Base-by-base conservation (phyloP, 768 basidiomycete species). In the Lactifluus pinguis region DNA sequence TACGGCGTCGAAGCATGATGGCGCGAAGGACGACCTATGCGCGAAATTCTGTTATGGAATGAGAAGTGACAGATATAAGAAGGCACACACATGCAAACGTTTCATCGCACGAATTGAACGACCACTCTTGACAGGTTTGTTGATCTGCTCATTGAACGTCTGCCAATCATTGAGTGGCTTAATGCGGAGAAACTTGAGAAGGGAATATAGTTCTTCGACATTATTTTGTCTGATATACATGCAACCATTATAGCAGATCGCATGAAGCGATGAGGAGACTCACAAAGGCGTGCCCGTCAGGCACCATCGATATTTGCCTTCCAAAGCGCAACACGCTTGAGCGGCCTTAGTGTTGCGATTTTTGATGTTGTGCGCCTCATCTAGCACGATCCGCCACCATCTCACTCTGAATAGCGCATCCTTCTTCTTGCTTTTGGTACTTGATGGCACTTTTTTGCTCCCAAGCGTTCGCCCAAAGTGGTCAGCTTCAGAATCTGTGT, bases 341-440 rank as follows among this genome's bases (percentile, higher is more conserved):
- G 91, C 84, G 34, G 81, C 82, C 68, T 92, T 89, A 0, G 87
- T 89, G 39, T 79, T 85, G 53, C 83, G 78, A 68, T 94, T 92
- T 77, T 95, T 95, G 76, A 97, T 95, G 67, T 87, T 90, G 70
- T 97, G 94, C 0, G 94, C 94, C 69, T 97, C 93, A 68, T 97
- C 94, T 90, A 98, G 80, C 30, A 98, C 87, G 51, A 95, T 78
- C 11, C 92, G 79, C 74, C 83, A 87, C 87, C 91, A 98, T 65
- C 84, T 84, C 29, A 91, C 78, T 17, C 79, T 79, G 67, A 89
- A 97, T 21, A 99, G 67, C 0, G 87, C 85, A 65, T 81, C 79
- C 63, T 81, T 84, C 19, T 67, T 68, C 72, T 82, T 83, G 45
- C 72, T 72, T 4, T 74, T 72, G 50, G 69, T 70, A 11, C 69